Base-by-base conservation (phyloP, 306 rosid species). In the Cucumis sativus region DNA sequence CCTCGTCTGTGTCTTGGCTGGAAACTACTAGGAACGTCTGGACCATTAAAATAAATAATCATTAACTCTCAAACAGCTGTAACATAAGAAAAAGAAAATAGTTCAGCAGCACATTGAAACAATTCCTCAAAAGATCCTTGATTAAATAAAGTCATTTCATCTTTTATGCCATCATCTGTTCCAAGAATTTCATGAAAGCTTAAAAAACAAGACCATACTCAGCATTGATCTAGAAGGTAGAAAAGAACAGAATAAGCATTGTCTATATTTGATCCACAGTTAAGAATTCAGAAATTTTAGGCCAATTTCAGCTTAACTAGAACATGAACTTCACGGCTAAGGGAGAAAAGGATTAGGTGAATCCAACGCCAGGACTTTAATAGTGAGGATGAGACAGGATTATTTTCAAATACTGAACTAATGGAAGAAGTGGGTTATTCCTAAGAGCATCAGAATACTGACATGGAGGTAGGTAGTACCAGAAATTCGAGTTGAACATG, bases 1-100 rank as follows among this genome's bases (percentile, higher is more conserved):
- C 99, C 97, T 78, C 99, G 89, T 84, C 88, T 84, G 79, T 95
- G 99, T 74, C 85, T 79, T 59, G 67, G 61, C 79, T 72, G 86
- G 76, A 71, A 80, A 37, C 86, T 82, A 85, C 79, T 86, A 49
- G 85, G 72, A 79, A 85, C 79, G 83, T 87, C 96, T 90, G 91
- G 75, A 84, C 63, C 64, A 85, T 69, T 63, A 83, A 67, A 80
- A 45, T 85, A 21, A 78, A 80, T 75, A 75, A 79, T 69, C 63
- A 41, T 69, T 14, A 60, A 79, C 37, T 65, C 20, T 28, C 33
- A 62, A 68, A 33, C 33, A 18, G 39, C 76, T 63, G 55, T 58
- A 17, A 60, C 6, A 55, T 74, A 45, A 80, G 33, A 11, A 66
- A 66, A 66, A 11, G n/a, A 8, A 69, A 43, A 47, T 43, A 25